Conservation (phyloP, 768 basidiomycete species). For the Tulasnella sp. region DNA sequence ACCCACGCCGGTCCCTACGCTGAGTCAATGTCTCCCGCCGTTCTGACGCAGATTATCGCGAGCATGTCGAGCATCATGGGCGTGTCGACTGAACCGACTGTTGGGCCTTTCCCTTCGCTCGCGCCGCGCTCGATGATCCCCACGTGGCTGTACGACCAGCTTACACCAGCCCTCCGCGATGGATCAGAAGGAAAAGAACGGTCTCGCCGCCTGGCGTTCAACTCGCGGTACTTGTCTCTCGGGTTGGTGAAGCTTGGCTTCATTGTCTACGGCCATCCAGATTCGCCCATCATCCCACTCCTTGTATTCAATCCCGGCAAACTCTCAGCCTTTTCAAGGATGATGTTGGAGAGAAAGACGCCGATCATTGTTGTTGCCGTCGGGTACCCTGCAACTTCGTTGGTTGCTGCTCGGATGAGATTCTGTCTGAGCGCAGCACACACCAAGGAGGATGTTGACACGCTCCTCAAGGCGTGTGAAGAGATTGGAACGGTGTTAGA, state of each 20-base stretch:
- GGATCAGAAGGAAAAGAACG: slow-evolving; percentile 78
- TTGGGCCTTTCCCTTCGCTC: slow-evolving; percentile 34
- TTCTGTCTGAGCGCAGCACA: slow-evolving; percentile 93
- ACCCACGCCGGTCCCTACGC: slow-evolving; percentile 79
- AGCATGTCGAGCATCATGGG: slow-evolving; percentile 99
- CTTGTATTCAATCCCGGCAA: slow-evolving; percentile 89
- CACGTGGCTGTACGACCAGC: slow-evolving; percentile 49
- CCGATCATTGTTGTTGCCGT: slow-evolving; percentile 87
- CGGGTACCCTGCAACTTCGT: slow-evolving; percentile 80
- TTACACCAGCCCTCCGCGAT: slow-evolving; percentile 62
- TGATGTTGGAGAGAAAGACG: slow-evolving; percentile 73
- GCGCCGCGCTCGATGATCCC: slow-evolving; percentile 58
- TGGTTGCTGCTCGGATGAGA: slow-evolving; percentile 78
- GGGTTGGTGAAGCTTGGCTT: slow-evolving; percentile 88
- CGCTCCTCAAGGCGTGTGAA: slow-evolving; percentile 73
- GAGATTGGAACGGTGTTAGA: slow-evolving; percentile 86
- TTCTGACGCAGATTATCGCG: slow-evolving; percentile 81
- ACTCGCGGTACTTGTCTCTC: slow-evolving; percentile 80
- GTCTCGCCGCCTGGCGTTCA: slow-evolving; percentile 85
- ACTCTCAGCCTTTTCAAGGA: slow-evolving; percentile 80
- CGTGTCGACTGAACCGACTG: slow-evolving; percentile 24
- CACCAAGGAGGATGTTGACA: slow-evolving; percentile 94
- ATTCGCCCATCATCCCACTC: slow-evolving; percentile 88
- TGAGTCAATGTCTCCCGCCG: slow-evolving; percentile 83
- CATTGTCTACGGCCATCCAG: slow-evolving; percentile 86